Percentiles rank a stretch among this genome's conserved stretches.
These are phyloP conservation scores for Entomortierella lignicola DNA, from an alignment of 192 early-diverging fungal genomes.

Conservation along the genomic window DNA sequence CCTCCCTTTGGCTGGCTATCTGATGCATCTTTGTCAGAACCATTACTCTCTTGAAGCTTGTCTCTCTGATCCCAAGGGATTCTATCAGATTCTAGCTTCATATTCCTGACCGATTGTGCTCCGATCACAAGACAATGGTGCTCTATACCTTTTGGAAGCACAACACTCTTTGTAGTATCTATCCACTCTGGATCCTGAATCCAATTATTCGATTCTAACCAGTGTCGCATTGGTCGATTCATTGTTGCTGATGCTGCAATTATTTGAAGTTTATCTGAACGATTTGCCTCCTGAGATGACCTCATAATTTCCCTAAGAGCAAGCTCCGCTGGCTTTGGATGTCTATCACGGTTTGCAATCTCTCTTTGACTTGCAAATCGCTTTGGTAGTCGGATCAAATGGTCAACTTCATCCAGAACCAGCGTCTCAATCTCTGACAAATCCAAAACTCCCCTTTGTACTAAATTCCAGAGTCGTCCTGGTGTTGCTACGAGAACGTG, in stretches of 20 bases:
- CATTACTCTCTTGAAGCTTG: background rate
- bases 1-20: background rate
- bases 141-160: conserved; percentile 50
- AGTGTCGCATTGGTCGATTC: conserved; percentile 71
- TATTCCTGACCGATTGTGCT: conserved; percentile 58
- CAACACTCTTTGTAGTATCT: conserved; percentile 62
- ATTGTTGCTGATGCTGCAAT: conserved; percentile 78
- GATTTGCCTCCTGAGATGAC: conserved; percentile 18
- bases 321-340: conserved; percentile 61
- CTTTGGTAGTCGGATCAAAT: conserved; percentile 62
- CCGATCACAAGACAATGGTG: conserved; percentile 66
- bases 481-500: conserved; percentile 59
- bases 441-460: conserved; percentile 45
- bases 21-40: no score
- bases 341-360: conserved; percentile 42
- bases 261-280: conserved; percentile 60
- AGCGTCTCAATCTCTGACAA: conserved; percentile 50
- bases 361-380: conserved; percentile 58
- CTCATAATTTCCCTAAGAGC: conserved; percentile 43
- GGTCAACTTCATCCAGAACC: conserved; percentile 66
- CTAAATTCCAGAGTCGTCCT: conserved; percentile 35
- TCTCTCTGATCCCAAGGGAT: conserved; percentile 1
- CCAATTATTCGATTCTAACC: conserved; percentile 66
- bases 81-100: conserved; percentile 20
- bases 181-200: conserved; percentile 65